A percentile compares a stretch with the other conserved stretches of the same genome.
Evolutionary conservation across 2,329 filamentous ascomycete genomes (phyloP).

Genomic region (Ceratocystis harringtonii): DNA sequence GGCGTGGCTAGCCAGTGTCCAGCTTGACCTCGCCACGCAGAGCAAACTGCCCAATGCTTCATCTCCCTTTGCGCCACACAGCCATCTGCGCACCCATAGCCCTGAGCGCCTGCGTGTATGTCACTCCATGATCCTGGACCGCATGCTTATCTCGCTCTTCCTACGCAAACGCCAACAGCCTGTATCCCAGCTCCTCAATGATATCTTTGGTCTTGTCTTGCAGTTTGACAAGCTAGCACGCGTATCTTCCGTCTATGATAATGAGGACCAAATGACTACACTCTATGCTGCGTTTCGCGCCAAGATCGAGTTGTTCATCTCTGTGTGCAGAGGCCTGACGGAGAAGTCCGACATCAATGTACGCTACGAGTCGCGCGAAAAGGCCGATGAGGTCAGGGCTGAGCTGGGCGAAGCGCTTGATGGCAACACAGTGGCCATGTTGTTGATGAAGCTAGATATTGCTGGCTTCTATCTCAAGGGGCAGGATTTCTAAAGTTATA

Average conservation of each 20-base stretch:
- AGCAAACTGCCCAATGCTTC: constrained; percentile 16
- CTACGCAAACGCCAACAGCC: constrained; percentile 61
- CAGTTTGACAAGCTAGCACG: constrained; percentile 45
- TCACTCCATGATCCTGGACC: constrained; percentile 59
- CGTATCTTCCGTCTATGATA: constrained; percentile 26
- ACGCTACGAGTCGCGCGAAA: constrained; percentile 23
- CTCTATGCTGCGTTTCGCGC: constrained; percentile 54
- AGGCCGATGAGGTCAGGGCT: constrained; percentile 24
- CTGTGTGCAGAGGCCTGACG: constrained; percentile 50
- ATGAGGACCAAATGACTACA: constrained; percentile 23
- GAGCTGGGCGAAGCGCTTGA: constrained; percentile 27
- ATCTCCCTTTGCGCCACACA: constrained; percentile 18
- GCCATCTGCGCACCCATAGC: constrained; percentile 33
- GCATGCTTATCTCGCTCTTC: constrained; percentile 58
- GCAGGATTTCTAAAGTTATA: neutral
- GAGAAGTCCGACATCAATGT: constrained; percentile 42
- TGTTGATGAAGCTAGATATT: constrained; percentile 58
- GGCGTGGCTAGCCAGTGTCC: constrained; percentile 45
- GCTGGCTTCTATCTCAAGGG: constrained; percentile 43
- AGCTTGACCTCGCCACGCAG: constrained; percentile 37
- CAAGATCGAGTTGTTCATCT: constrained; percentile 60
- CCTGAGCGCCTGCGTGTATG: constrained; percentile 51
- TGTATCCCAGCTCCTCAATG: constrained; percentile 57
- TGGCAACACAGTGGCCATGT: constrained; percentile 50
- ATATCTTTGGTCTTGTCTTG: constrained; percentile 59